These are phyloP conservation scores for Syzygium grande DNA, from an alignment of 345 rosid genomes.

Conservation along the genomic window DNA sequence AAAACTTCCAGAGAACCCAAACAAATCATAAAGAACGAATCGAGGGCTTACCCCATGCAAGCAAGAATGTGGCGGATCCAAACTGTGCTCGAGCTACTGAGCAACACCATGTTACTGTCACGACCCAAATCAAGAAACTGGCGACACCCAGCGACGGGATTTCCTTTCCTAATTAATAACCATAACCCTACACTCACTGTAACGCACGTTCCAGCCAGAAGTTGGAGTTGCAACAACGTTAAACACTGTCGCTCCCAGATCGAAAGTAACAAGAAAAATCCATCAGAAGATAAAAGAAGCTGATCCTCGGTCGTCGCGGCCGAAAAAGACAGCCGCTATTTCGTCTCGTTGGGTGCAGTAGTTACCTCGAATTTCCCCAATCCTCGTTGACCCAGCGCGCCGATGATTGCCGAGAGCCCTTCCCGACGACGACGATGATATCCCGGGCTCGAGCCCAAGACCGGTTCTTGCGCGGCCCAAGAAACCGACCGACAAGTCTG, in stretches of 20 bases:
- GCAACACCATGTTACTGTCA: conserved; percentile 18
- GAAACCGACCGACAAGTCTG: background rate
- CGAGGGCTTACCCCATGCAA: conserved; percentile 44
- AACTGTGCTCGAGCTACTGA: conserved; percentile 16
- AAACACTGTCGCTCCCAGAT: background rate
- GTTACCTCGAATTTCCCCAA: background rate
- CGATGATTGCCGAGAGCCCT: background rate
- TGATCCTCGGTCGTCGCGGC: background rate
- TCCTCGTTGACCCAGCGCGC: background rate
- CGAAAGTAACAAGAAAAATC: background rate
- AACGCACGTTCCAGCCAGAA: background rate
- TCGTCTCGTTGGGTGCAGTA: background rate
- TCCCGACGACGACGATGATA: too few species aligned
- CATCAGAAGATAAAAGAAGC: background rate
- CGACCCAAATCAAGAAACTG: background rate
- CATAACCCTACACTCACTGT: background rate
- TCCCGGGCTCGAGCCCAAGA: background rate
- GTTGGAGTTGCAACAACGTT: background rate
- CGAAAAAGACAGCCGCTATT: background rate
- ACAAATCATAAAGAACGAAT: background rate
- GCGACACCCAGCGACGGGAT: background rate
- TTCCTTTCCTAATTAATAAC: background rate
- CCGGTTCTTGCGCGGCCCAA: background rate
- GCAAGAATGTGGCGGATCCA: conserved; percentile 50
- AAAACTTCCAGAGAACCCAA: background rate